Conservation (phyloP, 495 filamentous ascomycete genomes). For the Hypoxylon trugodes region DNA sequence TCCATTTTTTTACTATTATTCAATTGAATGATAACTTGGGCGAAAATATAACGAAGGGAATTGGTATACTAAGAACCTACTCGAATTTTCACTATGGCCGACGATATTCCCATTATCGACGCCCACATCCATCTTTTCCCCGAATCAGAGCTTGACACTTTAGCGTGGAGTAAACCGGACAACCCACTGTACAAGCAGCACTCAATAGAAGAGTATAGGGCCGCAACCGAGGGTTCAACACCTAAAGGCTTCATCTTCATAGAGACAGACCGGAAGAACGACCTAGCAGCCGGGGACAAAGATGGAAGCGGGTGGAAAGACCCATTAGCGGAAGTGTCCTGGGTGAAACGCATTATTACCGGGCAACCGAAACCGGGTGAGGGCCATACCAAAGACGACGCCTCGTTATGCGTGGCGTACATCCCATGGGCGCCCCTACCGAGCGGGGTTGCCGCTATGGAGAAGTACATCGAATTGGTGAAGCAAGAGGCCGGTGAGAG, state of each 20-base stretch:
- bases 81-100: slow-evolving; percentile 26
- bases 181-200: slow-evolving; percentile 66
- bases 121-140: slow-evolving; percentile 90
- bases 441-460: slow-evolving; percentile 60
- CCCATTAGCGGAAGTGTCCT: slow-evolving; percentile 75
- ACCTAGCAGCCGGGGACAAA: slow-evolving; percentile 56
- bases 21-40: neutral
- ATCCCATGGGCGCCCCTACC: slow-evolving; percentile 85
- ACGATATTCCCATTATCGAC: slow-evolving; percentile 68
- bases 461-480: slow-evolving; percentile 61
- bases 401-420: slow-evolving; percentile 66
- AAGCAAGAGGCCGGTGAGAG: slow-evolving; percentile 58
- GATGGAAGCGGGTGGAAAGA: slow-evolving; percentile 55
- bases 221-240: slow-evolving; percentile 44
- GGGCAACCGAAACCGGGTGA: slow-evolving; percentile 65
- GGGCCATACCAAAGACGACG: slow-evolving; percentile 63
- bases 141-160: slow-evolving; percentile 64
- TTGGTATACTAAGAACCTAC: neutral
- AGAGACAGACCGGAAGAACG: slow-evolving; percentile 79
- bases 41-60: neutral
- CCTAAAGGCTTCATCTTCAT: slow-evolving; percentile 77
- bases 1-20: neutral
- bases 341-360: slow-evolving; percentile 68
- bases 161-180: slow-evolving; percentile 70
- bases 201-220: slow-evolving; percentile 67